Evolutionary conservation across 140 eudicot species (phyloP).

Genomic region (Eryngium alpinum): DNA sequence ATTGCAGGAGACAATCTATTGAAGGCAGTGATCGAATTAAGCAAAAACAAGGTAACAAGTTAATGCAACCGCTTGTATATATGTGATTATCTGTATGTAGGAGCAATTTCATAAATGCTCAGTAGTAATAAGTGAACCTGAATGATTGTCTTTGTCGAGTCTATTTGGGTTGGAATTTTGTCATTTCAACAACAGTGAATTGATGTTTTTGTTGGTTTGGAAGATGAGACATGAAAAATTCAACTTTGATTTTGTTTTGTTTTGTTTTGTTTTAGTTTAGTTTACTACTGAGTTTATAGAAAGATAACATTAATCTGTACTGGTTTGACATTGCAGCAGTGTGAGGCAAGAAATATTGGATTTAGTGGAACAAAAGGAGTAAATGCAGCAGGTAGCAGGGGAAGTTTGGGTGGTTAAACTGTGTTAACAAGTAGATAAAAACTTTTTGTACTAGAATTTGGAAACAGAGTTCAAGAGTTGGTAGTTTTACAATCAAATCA

Average conservation of each 20-base stretch:
- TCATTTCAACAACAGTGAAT: too few relatives aligned
- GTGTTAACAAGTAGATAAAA: neutral
- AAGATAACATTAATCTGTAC: neutral
- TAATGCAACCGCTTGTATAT: neutral
- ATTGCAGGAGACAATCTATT: constrained; percentile 38
- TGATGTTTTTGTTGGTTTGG: too few relatives aligned
- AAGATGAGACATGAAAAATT: too few relatives aligned
- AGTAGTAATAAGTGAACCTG: neutral
- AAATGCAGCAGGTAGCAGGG: neutral
- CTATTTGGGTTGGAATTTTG: neutral
- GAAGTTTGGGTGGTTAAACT: constrained; percentile 10
- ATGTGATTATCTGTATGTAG: neutral
- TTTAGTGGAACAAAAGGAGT: neutral
- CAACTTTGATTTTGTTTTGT: neutral
- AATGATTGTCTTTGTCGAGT: neutral
- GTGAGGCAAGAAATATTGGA: neutral
- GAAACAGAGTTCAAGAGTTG: too few relatives aligned
- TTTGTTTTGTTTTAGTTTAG: neutral
- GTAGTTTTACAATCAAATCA: too few relatives aligned
- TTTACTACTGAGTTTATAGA: neutral
- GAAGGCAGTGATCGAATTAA: constrained; percentile 19
- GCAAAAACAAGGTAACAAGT: constrained; percentile 14
- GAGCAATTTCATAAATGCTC: neutral
- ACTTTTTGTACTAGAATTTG: neutral
- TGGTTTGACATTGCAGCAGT: neutral